A percentile compares a stretch with the other conserved stretches of the same genome.
phyloP scores from a whole-genome alignment of 768 basidiomycete species.

The Suillus sp. region DNA sequence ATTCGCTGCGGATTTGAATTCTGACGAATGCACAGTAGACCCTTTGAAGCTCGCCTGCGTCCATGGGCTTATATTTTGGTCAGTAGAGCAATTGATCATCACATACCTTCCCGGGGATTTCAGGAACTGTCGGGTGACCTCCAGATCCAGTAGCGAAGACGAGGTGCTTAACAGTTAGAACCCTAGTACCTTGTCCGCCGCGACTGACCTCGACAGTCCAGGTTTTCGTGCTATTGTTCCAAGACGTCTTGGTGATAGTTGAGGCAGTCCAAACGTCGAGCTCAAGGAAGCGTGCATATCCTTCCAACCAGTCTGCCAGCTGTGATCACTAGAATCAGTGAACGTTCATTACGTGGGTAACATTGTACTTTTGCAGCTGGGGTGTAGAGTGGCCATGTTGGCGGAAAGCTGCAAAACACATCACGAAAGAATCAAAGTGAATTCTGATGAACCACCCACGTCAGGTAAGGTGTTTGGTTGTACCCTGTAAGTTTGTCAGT shows the following conservation, averaged over 20 bases:
- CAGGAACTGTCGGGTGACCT: constrained; percentile 46
- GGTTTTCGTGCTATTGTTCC: constrained; percentile 39
- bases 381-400: constrained; percentile 55
- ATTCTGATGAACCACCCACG: constrained; percentile 33
- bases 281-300: constrained; percentile 59
- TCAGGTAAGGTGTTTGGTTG: constrained; percentile 58
- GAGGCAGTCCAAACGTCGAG: constrained; percentile 65
- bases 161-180: constrained; percentile 49
- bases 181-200: constrained; percentile 34
- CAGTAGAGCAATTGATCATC: neutral
- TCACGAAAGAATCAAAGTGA: neutral
- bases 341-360: neutral
- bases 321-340: constrained; percentile 20
- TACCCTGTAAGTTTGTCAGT: constrained; percentile 37
- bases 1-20: constrained; percentile 49
- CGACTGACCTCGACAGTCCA: constrained; percentile 50
- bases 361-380: constrained; percentile 49
- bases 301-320: constrained; percentile 71
- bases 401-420: constrained; percentile 46
- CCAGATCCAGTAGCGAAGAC: constrained; percentile 59
- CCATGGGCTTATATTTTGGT: neutral
- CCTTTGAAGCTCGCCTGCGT: constrained; percentile 55
- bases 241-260: constrained; percentile 39
- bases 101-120: constrained; percentile 27
- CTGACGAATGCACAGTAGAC: constrained; percentile 50